Percentiles rank a stretch among this genome's conserved stretches.
phyloP scores from a whole-genome alignment of 257 asterid species.

The Lavandula angustifolia region DNA sequence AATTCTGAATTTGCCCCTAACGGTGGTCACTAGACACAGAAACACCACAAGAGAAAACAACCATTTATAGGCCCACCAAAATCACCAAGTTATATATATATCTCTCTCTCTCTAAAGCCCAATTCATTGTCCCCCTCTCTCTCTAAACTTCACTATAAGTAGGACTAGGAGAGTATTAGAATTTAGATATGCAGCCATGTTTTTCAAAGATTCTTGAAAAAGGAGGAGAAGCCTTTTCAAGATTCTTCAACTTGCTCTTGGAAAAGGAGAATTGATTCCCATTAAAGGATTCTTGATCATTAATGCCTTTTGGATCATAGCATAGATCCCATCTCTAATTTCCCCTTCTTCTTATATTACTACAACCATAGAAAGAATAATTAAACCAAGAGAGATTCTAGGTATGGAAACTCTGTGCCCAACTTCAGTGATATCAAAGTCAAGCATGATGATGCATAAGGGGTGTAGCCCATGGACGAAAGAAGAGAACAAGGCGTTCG shows the following conservation, averaged over 20 bases:
- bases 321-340: conserved; percentile 29
- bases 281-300: conserved; percentile 37
- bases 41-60: too few species aligned
- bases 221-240: conserved; percentile 17
- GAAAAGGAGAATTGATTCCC: conserved; percentile 44
- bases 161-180: not conserved
- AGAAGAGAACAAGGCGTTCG: conserved; percentile 81
- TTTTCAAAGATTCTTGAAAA: conserved; percentile 30
- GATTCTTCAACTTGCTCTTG: conserved; percentile 35
- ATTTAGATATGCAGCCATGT: conserved; percentile 16
- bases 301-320: conserved; percentile 34
- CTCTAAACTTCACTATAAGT: not conserved
- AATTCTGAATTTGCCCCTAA: too few species aligned
- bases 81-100: too few species aligned
- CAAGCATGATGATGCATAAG: conserved; percentile 42
- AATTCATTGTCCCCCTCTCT: not conserved
- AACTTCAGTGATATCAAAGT: conserved; percentile 33
- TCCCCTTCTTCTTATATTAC: conserved; percentile 4
- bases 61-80: too few species aligned
- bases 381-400: not conserved
- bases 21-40: too few species aligned
- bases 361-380: not conserved
- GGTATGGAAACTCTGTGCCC: conserved; percentile 56
- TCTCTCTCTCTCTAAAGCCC: not conserved
- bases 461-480: conserved; percentile 56